These are phyloP conservation scores for Pleurotus tuber-regium DNA, from an alignment of 768 basidiomycete species.

Conservation along the genomic window DNA sequence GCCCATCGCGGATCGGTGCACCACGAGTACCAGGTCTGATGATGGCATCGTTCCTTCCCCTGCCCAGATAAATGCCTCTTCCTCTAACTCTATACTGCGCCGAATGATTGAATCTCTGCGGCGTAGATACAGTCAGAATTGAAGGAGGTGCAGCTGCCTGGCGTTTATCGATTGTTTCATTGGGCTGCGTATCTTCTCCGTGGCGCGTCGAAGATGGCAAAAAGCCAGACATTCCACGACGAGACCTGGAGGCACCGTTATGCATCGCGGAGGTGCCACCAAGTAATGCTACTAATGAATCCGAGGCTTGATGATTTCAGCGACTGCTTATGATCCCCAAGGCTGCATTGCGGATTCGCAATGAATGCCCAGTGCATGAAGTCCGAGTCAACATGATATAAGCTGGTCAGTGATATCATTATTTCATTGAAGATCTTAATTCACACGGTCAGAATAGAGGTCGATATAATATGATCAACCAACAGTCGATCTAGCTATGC, in stretches of 20 bases:
- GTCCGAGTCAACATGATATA: background rate
- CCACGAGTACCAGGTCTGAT: no score
- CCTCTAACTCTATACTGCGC: background rate
- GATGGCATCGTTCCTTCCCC: background rate
- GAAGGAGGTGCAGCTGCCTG: background rate
- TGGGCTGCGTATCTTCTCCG: slow-evolving; percentile 11
- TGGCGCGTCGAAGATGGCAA: background rate
- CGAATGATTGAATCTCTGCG: background rate
- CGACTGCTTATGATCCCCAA: background rate
- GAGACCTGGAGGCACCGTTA: slow-evolving; percentile 1
- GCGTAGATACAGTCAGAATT: background rate
- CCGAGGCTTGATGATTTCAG: slow-evolving; percentile 1
- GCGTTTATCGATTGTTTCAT: slow-evolving; percentile 10
- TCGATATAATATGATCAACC: background rate
- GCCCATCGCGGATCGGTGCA: no score
- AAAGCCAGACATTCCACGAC: background rate
- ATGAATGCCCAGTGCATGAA: no score
- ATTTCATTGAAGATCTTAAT: no score
- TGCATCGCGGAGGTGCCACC: background rate
- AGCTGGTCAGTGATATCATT: background rate
- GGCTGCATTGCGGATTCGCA: background rate
- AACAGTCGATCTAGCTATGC: background rate
- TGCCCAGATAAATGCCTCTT: background rate
- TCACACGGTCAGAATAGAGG: background rate
- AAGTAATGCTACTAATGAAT: background rate